These are phyloP conservation scores for Hyaloscypha variabilis DNA, from an alignment of 495 filamentous ascomycete species.

Conservation along the genomic window DNA sequence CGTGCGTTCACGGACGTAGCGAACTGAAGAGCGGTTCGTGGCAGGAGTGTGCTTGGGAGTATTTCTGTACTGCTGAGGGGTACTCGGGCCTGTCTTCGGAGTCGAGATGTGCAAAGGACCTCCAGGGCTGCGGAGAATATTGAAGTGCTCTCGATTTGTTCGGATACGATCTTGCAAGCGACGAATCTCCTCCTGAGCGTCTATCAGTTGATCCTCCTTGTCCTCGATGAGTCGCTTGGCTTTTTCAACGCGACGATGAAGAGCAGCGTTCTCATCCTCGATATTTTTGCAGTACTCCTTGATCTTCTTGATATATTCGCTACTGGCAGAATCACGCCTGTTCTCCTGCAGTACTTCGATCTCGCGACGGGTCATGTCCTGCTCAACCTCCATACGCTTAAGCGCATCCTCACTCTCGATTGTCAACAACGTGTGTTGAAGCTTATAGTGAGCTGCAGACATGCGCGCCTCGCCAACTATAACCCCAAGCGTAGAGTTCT, in stretches of 20 bases:
- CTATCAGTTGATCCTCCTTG: conserved; percentile 67
- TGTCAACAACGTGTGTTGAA: conserved; percentile 85
- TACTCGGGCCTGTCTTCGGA: conserved; percentile 28
- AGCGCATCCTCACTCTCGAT: conserved; percentile 86
- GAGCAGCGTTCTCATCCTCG: conserved; percentile 62
- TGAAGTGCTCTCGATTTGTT: conserved; percentile 84
- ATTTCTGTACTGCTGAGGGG: conserved; percentile 33
- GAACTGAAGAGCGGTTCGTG: conserved; percentile 37
- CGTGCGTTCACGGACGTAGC: conserved; percentile 18
- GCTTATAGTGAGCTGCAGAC: conserved; percentile 86
- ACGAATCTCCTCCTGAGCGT: conserved; percentile 70
- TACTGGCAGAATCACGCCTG: conserved; percentile 36
- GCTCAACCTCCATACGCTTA: conserved; percentile 88
- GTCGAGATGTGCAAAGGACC: conserved; percentile 53
- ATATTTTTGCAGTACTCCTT: conserved; percentile 57
- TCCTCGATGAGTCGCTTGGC: conserved; percentile 74
- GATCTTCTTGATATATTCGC: conserved; percentile 52
- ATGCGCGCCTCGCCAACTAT: conserved; percentile 69
- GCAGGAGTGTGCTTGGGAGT: conserved; percentile 41
- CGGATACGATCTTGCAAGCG: conserved; percentile 79
- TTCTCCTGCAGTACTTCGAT: conserved; percentile 75
- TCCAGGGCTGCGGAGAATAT: conserved; percentile 61
- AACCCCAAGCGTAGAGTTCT: conserved; percentile 60
- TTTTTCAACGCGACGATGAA: conserved; percentile 66
- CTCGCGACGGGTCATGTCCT: conserved; percentile 88